A percentile compares a stretch with the other conserved stretches of the same genome.
Evolutionary conservation across 2,329 filamentous ascomycete genomes (phyloP).

Genomic region (Pseudogymnoascus sp.): DNA sequence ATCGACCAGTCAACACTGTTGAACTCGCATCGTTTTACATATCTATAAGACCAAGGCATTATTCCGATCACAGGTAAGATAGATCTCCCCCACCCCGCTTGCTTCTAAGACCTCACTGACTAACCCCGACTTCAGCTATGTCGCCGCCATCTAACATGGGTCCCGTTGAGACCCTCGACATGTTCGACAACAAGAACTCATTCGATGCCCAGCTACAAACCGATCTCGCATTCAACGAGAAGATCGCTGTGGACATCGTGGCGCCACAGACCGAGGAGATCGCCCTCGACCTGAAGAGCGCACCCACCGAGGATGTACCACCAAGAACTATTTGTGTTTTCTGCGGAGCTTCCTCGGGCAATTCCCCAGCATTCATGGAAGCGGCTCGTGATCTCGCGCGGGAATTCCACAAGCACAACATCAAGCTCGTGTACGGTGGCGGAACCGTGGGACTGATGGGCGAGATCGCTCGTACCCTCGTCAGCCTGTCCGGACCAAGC

Average conservation of each 20-base stretch:
- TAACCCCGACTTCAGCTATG: background rate
- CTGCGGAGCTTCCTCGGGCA: slow-evolving; percentile 76
- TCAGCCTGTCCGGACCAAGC: slow-evolving; percentile 70
- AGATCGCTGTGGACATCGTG: background rate
- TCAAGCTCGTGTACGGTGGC: slow-evolving; percentile 86
- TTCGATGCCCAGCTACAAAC: background rate
- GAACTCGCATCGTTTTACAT: background rate
- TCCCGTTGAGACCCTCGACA: background rate
- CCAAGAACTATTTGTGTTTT: slow-evolving; percentile 68
- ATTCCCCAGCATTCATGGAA: slow-evolving; percentile 65
- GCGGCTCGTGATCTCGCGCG: slow-evolving; percentile 69
- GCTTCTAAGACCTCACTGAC: background rate
- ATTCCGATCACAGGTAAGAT: background rate
- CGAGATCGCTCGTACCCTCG: slow-evolving; percentile 73
- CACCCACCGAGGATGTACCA: background rate
- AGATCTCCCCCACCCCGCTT: background rate
- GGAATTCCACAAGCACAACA: slow-evolving; percentile 67
- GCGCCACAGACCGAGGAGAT: background rate
- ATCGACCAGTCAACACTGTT: background rate
- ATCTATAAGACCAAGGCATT: background rate
- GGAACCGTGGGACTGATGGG: slow-evolving; percentile 95
- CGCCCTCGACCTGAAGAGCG: background rate
- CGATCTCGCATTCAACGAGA: slow-evolving; percentile 1
- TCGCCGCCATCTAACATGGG: background rate
- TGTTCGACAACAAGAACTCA: background rate